Evolutionary conservation across 1,139 yeast genomes (phyloP).

Genomic region (Hemisphaericaspora xylofermentans): DNA sequence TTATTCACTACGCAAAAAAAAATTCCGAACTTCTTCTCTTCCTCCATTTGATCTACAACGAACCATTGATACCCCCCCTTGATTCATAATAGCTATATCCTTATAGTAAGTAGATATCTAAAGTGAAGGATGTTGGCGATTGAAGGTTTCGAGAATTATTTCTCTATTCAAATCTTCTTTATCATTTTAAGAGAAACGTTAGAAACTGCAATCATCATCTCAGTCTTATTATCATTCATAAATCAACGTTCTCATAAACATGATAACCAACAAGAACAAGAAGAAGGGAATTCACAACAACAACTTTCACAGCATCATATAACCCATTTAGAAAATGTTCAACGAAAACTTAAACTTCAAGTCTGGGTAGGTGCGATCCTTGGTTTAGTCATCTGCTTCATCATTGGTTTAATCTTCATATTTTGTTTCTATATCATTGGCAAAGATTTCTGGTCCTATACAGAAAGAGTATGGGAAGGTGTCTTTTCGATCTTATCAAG

Average conservation of each 20-base stretch:
- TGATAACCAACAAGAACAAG: neutral
- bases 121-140: conserved; percentile 6
- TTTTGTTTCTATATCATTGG: conserved; percentile 75
- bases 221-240: conserved; percentile 79
- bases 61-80: neutral
- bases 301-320: neutral
- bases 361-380: conserved; percentile 81
- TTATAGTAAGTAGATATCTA: too few relatives aligned
- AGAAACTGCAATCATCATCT: conserved; percentile 84
- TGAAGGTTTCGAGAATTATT: conserved; percentile 46
- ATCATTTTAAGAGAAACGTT: conserved; percentile 83
- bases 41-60: neutral
- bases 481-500: conserved; percentile 79
- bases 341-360: conserved; percentile 51
- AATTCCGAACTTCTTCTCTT: neutral
- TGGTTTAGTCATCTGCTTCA: conserved; percentile 72
- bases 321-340: conserved; percentile 14
- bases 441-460: conserved; percentile 74
- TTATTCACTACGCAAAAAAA: neutral
- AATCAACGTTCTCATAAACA: conserved; percentile 48
- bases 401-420: conserved; percentile 75
- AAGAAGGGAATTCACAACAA: neutral
- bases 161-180: conserved; percentile 79
- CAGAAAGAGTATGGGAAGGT: conserved; percentile 94
- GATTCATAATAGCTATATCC: too few relatives aligned